Base-by-base conservation (phyloP, 345 rosid genomes). In the Salix viminalis region DNA sequence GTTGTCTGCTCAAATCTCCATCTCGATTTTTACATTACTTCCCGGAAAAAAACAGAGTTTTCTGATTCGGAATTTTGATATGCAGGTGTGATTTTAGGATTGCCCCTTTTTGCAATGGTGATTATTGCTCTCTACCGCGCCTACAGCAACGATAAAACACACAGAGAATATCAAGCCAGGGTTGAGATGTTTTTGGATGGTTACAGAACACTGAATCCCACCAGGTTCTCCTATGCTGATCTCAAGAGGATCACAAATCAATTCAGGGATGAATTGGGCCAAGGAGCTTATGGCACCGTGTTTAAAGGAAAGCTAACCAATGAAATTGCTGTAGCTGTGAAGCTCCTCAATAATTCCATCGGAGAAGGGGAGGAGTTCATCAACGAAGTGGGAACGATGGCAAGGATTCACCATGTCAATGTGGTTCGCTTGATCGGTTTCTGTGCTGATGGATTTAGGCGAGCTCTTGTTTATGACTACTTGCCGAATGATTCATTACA, bases 281-380 rank as follows among this genome's bases (percentile, higher is more conserved):
- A 73, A 24, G 76, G 76, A 73, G 66, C 76, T 11, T 73, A 37
- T 73, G 76, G 76, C 37, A 39, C 50, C 34, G 76, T 73, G 24
- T 73, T 73, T 15, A 73, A 60, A 18, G 76, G 76, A 60, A 73
- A 73, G 36, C 46, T 73, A 21, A 58, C 26, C 15, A 73, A 39
- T 73, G 76, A 73, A 28, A 60, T 60, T 9, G 8, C 41, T 8
- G 76, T 73, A 30, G 76, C 77, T 39, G 68, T 73, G 23, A 73
- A 73, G 52, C 14, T 73, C 14, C 68, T 73, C 3, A 73, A 73
- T 6, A 23, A 13, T 72, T 72, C 75, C 2, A 37, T 26, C 10
- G 75, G 67, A 7, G 58, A 58, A 34, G 75, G 75, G 15, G 75
- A 39, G 37, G 75, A 72, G 4, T 72, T 72, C 67, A 58, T 60